Conservation (phyloP, 2,329 filamentous ascomycete genomes). For the Colletotrichum neosansevieriae region DNA sequence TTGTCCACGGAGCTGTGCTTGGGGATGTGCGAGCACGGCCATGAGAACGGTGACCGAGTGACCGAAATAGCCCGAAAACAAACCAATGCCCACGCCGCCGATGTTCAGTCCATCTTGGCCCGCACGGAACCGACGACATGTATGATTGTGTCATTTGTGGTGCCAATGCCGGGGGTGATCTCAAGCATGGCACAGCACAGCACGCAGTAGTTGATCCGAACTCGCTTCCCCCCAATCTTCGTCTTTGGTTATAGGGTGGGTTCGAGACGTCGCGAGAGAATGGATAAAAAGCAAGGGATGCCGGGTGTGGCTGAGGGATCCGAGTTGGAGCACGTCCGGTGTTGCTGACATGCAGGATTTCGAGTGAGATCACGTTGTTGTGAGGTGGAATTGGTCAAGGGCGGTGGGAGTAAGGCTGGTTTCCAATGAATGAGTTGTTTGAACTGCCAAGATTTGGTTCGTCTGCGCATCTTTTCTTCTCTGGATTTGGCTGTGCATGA, state of each 20-base stretch:
- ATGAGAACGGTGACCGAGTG: slow-evolving; percentile 28
- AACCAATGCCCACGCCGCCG: slow-evolving; percentile 32
- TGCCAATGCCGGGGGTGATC: slow-evolving; percentile 6
- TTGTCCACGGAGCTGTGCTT: slow-evolving; percentile 36
- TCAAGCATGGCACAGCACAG: background rate
- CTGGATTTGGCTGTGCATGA: slow-evolving; percentile 12
- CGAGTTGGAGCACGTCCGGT: slow-evolving; percentile 19
- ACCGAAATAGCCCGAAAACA: slow-evolving; percentile 36
- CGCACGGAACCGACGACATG: slow-evolving; percentile 9
- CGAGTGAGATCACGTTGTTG: background rate
- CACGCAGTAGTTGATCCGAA: slow-evolving; percentile 18
- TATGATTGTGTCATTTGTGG: slow-evolving; percentile 25
- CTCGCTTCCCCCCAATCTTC: slow-evolving; percentile 10
- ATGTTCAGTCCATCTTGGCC: slow-evolving; percentile 33
- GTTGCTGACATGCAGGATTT: slow-evolving; percentile 18
- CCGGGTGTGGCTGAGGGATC: slow-evolving; percentile 21
- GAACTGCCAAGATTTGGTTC: slow-evolving; percentile 13
- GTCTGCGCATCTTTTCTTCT: background rate
- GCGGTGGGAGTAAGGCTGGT: background rate
- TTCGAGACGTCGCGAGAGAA: background rate
- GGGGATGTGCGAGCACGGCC: slow-evolving; percentile 39
- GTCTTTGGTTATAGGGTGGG: background rate
- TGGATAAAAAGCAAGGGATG: background rate
- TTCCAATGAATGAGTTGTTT: slow-evolving; percentile 19
- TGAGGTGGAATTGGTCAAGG: background rate